phyloP scores from a whole-genome alignment of 768 basidiomycete species.

The Termitomyces sp. region DNA sequence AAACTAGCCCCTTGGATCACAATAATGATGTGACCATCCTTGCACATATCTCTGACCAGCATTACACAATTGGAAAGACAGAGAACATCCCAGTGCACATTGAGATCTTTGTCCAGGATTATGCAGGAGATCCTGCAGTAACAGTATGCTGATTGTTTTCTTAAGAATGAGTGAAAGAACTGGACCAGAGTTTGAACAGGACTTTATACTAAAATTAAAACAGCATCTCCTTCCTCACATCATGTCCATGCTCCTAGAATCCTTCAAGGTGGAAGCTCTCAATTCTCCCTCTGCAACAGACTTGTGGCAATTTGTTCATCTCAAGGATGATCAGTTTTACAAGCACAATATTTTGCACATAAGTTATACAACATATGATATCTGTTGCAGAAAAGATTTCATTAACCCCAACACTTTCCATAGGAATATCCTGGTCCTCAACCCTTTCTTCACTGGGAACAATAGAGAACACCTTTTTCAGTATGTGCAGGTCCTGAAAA shows the following conservation, averaged over 20 bases:
- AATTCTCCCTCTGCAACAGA: background rate
- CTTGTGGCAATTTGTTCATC: background rate
- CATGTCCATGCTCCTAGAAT: background rate
- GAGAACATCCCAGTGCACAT: too few species aligned
- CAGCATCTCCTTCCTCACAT: constrained; percentile 4
- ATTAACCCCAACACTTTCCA: constrained; percentile 12
- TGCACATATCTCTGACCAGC: too few species aligned
- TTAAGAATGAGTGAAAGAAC: too few species aligned
- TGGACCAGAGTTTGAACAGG: background rate
- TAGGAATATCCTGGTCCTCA: constrained; percentile 20
- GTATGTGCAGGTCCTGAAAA: constrained; percentile 25
- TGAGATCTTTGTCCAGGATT: too few species aligned
- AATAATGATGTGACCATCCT: too few species aligned
- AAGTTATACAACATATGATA: constrained; percentile 30
- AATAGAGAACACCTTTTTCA: constrained; percentile 22
- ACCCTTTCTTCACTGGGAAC: background rate
- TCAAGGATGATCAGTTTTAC: constrained; percentile 18
- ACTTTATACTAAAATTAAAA: constrained; percentile 3
- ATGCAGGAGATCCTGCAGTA: background rate
- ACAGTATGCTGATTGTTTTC: background rate
- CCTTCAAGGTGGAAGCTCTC: background rate
- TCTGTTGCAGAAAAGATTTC: constrained; percentile 18
- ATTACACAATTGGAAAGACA: too few species aligned
- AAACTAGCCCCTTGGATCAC: background rate
- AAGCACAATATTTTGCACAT: constrained; percentile 16